Base-by-base conservation (phyloP, 768 basidiomycete species). In the Tylopilus vinaceipallidus region DNA sequence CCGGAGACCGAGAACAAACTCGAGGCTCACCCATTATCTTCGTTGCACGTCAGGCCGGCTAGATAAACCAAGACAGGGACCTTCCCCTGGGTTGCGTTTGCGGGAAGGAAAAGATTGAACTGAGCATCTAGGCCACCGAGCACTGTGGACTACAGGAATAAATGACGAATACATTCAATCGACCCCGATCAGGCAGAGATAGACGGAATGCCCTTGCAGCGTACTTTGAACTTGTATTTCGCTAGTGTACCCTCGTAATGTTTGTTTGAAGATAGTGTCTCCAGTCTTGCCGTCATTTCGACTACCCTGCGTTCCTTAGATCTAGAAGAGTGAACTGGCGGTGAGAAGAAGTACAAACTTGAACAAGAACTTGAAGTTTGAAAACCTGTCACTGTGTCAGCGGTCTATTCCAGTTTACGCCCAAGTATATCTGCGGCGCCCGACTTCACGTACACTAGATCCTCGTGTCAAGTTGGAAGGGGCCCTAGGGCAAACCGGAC, bases 81-180 rank as follows among this genome's bases (percentile, higher is more conserved):
- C 71, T 54, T 80, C 76, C 59, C 84, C 80, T 34, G 67, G 22
- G 66, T 55, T 1, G 83, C 78, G 42, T 80, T 77, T 11, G 74
- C 72, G 2, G 97, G 95, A 6, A 98, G 61, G 71, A 90, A 99
- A 56, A 98, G 70, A 68, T 98, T 98, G 77, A 98, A 91, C 39
- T 82, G 75, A 6, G 95, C 79, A 50, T 77, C 65, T 13, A 83
- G 75, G 41, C 81, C 84, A 30, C 90, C 90, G 8, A 88, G 81
- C 3, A 75, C 81, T 30, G 73, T 71, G 36, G 88, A 89, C 91
- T 92, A 57, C 8, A 10, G 16, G 23, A 30, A 32, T 20, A 7
- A 6, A 29, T 29, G 14, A 26, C 16, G 20, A 24, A 20, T 50
- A 5, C 45, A n/a, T 17, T 6, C 27, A 12, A 29, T 29, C n/a